Evolutionary conservation across 306 rosid species (phyloP).

Genomic region (Lathyrus sativus): DNA sequence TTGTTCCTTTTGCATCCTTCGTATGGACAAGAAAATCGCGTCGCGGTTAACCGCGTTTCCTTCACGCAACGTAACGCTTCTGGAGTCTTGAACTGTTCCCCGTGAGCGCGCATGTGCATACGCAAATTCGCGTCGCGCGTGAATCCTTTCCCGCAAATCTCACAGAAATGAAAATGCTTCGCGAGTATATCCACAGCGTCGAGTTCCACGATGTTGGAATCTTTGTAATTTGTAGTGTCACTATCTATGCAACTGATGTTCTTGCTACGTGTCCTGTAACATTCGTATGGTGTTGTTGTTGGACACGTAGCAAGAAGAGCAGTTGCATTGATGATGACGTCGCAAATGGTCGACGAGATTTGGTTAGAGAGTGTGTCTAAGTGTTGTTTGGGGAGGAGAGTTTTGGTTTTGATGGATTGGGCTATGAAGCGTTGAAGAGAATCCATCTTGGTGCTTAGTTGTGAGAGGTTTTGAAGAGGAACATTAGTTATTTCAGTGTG

Average conservation of each 20-base stretch:
- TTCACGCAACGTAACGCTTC: conserved; percentile 49
- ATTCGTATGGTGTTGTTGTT: background rate
- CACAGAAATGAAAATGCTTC: conserved; percentile 63
- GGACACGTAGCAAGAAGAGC: conserved; percentile 42
- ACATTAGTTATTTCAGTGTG: background rate
- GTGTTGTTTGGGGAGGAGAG: conserved; percentile 43
- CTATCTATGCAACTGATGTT: background rate
- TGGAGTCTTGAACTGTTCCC: conserved; percentile 58
- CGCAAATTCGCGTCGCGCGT: conserved; percentile 71
- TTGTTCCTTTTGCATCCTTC: conserved; percentile 58
- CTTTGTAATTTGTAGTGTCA: background rate
- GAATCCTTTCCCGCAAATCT: conserved; percentile 78
- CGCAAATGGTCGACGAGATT: conserved; percentile 53
- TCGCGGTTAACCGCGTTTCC: background rate
- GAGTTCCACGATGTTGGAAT: conserved; percentile 38
- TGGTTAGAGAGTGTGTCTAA: conserved; percentile 52
- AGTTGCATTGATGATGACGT: conserved; percentile 54
- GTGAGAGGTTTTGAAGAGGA: conserved; percentile 53
- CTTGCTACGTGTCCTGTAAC: background rate
- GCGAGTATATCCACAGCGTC: conserved; percentile 60
- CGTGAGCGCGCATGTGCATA: conserved; percentile 88
- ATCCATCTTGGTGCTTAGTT: conserved; percentile 54
- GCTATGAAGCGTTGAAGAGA: conserved; percentile 53
- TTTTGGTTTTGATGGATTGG: conserved; percentile 43
- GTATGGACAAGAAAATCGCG: conserved; percentile 66